Conservation (phyloP, 495 filamentous ascomycete genomes). For the Gamarada debralockiae region DNA sequence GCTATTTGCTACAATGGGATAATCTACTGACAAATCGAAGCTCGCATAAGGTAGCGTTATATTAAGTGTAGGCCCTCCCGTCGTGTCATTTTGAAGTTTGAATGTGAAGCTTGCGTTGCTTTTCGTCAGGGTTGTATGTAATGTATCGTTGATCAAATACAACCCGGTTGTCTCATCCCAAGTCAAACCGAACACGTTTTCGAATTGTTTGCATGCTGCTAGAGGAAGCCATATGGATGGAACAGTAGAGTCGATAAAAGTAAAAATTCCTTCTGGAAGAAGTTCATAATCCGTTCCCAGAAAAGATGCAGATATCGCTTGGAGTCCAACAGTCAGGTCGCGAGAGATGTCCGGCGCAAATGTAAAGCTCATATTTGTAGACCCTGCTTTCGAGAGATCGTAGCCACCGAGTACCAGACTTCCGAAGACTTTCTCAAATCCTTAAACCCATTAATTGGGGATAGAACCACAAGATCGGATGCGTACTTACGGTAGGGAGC, state of each 20-base stretch:
- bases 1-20: slow-evolving; percentile 32
- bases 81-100: slow-evolving; percentile 36
- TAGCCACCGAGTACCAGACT: slow-evolving; percentile 55
- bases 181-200: slow-evolving; percentile 45
- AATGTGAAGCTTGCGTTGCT: slow-evolving; percentile 49
- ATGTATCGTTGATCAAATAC: slow-evolving; percentile 47
- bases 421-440: slow-evolving; percentile 41
- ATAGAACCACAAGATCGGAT: background rate
- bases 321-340: slow-evolving; percentile 45
- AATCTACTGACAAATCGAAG: slow-evolving; percentile 43
- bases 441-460: background rate
- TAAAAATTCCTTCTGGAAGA: slow-evolving; percentile 31
- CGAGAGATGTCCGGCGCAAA: slow-evolving; percentile 44
- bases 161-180: slow-evolving; percentile 38
- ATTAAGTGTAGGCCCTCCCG: slow-evolving; percentile 38
- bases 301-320: slow-evolving; percentile 36
- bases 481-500: slow-evolving; percentile 42
- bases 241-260: slow-evolving; percentile 50
- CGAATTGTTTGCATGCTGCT: slow-evolving; percentile 48
- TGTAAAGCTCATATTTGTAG: slow-evolving; percentile 42
- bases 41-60: slow-evolving; percentile 49
- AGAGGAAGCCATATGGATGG: slow-evolving; percentile 53
- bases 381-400: slow-evolving; percentile 44
- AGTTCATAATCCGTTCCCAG: slow-evolving; percentile 9
- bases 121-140: slow-evolving; percentile 35